A percentile compares a stretch with the other conserved stretches of the same genome.
These are phyloP conservation scores for Triangularia setosa DNA, from an alignment of 2,329 filamentous ascomycete genomes.

Conservation along the genomic window DNA sequence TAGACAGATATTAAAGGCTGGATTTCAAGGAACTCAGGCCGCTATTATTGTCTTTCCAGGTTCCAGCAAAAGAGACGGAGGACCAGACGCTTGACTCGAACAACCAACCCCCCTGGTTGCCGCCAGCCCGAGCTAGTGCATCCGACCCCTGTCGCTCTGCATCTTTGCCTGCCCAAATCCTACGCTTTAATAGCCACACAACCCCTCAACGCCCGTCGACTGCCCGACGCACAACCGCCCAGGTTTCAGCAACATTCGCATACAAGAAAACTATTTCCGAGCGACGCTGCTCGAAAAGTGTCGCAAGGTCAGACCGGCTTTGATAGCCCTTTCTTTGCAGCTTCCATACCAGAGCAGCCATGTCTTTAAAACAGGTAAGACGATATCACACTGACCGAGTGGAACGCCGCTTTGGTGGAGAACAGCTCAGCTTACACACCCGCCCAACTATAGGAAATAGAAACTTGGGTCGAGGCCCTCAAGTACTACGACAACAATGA, in stretches of 20 bases:
- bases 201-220: conserved; percentile 22
- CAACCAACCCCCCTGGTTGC: conserved; percentile 22
- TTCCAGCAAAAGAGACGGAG: background rate
- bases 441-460: conserved; percentile 71
- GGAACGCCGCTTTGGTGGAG: conserved; percentile 5
- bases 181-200: conserved; percentile 20
- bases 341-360: conserved; percentile 31
- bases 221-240: conserved; percentile 20
- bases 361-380: conserved; percentile 59
- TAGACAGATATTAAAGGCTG: conserved; percentile 18
- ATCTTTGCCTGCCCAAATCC: conserved; percentile 11
- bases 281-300: conserved; percentile 12
- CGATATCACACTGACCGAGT: conserved; percentile 12
- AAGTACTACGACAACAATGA: conserved; percentile 94
- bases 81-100: conserved; percentile 20
- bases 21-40: conserved; percentile 20
- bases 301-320: conserved; percentile 19
- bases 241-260: conserved; percentile 8
- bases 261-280: conserved; percentile 1
- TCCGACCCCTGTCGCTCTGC: conserved; percentile 10
- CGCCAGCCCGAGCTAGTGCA: conserved; percentile 20
- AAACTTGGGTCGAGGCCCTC: conserved; percentile 93
- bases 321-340: conserved; percentile 17
- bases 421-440: background rate
- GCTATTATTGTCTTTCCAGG: conserved; percentile 3